Base-by-base conservation (phyloP, 2,329 filamentous ascomycete genomes). In the Trichoderma citrinoviride region DNA sequence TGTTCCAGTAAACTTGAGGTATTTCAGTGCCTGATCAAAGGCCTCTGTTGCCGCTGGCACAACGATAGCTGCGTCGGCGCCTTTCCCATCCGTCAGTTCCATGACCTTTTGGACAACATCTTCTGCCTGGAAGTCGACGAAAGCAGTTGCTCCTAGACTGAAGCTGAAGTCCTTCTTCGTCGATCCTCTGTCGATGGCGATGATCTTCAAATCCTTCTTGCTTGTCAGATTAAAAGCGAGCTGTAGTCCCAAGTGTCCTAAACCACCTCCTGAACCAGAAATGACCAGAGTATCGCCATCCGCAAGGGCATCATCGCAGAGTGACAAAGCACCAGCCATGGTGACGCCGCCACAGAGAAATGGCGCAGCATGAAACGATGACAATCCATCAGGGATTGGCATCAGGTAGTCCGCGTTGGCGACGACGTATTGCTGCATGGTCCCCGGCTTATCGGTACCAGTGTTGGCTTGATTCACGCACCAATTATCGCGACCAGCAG, bases 401-500 rank as follows among this genome's bases (percentile, higher is more conserved):
- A 60, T 60, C 17, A 60, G 50, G 25, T 60, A 60, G 25, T 60
- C 21, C 15, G 56, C 56, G 7, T 60, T 60, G 10, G 56, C 56
- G 23, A 60, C 56, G 21, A 60, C 56, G 33, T 50, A 60, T n/a
- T 60, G 56, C 21, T 60, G 56, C 56, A 60, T 60, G 10, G 44
- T 60, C 2, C 56, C 44, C 19, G 56, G 56, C 17, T 49, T 60
- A 40, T 60, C 56, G 10, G 56, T 60, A 33, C 56, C 44, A 2
- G 56, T 60, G 7, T 60, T 60, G 17, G 37, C 25, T 3, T 60
- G 56, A 17, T 60, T 60, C 17, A 60, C 17, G 6, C 56, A 60
- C 56, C 56, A 60, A 12, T 60, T 60, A 27, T 60, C 44, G 12
- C 33, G 56, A 1, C 56, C 56, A 14, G 56, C 56, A 5, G 12